These are phyloP conservation scores for Eucalyptus sp. DNA, from an alignment of 345 rosid genomes.

Conservation along the genomic window DNA sequence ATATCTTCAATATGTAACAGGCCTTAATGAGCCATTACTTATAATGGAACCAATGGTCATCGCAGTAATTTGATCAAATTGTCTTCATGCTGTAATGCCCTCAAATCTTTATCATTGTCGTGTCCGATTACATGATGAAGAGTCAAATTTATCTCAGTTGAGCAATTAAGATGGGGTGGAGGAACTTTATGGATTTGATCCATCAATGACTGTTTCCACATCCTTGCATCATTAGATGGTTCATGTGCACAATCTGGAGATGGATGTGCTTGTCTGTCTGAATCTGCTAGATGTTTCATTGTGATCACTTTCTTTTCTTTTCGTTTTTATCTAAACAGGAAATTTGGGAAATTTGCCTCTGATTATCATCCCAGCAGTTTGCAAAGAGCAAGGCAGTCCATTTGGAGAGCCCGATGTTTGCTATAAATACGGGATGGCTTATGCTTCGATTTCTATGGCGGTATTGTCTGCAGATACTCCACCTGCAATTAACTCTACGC, in stretches of 20 bases:
- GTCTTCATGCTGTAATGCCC: background rate
- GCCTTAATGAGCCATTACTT: background rate
- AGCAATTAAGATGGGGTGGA: background rate
- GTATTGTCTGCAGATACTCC: conserved; percentile 3
- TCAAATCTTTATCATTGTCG: background rate
- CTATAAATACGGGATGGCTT: conserved; percentile 20
- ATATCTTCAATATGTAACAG: background rate
- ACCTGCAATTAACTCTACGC: background rate
- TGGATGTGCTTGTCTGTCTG: background rate
- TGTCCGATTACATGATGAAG: background rate
- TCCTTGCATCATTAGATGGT: background rate
- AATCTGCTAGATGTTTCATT: background rate
- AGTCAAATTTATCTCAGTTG: background rate
- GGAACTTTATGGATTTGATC: background rate
- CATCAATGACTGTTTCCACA: background rate
- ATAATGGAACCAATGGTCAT: background rate
- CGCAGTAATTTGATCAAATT: background rate
- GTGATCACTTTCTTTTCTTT: background rate
- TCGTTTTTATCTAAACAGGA: conserved; percentile 4
- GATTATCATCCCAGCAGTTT: conserved; percentile 39
- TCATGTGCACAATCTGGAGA: background rate
- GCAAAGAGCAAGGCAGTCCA: conserved; percentile 33
- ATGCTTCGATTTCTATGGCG: conserved; percentile 42
- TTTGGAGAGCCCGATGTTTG: conserved; percentile 34
- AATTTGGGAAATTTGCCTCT: conserved; percentile 38